phyloP scores from a whole-genome alignment of 148 eudicot genomes.

The Selenicereus undatus region DNA sequence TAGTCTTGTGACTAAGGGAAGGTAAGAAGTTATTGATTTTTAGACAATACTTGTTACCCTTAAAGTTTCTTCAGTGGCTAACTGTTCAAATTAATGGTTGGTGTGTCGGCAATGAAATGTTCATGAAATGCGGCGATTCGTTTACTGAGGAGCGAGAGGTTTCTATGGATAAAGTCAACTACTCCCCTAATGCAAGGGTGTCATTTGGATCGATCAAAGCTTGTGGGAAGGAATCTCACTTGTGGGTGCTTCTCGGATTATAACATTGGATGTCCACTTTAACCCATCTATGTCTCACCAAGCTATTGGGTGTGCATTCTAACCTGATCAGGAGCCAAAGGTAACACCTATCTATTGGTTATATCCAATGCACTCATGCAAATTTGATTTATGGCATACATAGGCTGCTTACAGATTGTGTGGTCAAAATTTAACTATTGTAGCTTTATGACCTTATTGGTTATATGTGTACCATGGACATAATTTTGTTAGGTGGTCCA shows the following conservation, averaged over 20 bases:
- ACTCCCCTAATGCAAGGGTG: slow-evolving; percentile 66
- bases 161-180: slow-evolving; percentile 74
- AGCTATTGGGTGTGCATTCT: slow-evolving; percentile 92
- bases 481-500: background rate
- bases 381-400: background rate
- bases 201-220: slow-evolving; percentile 93
- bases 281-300: slow-evolving; percentile 95
- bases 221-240: slow-evolving; percentile 96
- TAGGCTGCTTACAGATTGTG: background rate
- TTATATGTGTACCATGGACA: too few species aligned
- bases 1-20: slow-evolving; percentile 58
- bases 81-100: slow-evolving; percentile 53
- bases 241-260: slow-evolving; percentile 89
- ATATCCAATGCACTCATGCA: background rate
- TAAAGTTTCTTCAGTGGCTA: slow-evolving; percentile 68
- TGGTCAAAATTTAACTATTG: background rate
- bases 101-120: slow-evolving; percentile 57
- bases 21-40: slow-evolving; percentile 79
- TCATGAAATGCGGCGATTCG: slow-evolving; percentile 67
- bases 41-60: slow-evolving; percentile 70
- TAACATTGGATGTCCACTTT: slow-evolving; percentile 71
- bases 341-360: slow-evolving; percentile 59
- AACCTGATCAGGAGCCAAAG: slow-evolving; percentile 81
- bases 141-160: slow-evolving; percentile 53
- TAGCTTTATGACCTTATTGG: background rate